phyloP scores from a whole-genome alignment of 345 rosid genomes.

The Corymbia maculata region DNA sequence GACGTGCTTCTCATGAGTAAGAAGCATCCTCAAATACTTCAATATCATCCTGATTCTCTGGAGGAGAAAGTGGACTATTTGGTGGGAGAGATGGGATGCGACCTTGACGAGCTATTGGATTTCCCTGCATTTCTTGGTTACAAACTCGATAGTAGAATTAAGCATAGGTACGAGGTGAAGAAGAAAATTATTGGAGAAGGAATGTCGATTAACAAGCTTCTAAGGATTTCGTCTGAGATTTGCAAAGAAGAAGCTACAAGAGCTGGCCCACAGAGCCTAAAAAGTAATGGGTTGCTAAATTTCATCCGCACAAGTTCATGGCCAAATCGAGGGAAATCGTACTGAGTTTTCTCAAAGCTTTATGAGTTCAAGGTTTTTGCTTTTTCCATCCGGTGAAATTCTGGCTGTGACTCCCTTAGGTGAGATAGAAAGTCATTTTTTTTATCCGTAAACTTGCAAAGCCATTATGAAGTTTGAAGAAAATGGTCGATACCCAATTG shows the following conservation, averaged over 20 bases:
- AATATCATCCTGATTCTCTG: slow-evolving; percentile 42
- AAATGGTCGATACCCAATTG: too few species aligned
- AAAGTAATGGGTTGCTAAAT: not conserved
- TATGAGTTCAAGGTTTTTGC: too few species aligned
- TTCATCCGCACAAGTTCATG: too few species aligned
- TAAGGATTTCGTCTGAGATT: slow-evolving; percentile 53
- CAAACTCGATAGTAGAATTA: slow-evolving; percentile 69
- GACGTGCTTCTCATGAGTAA: slow-evolving; percentile 67
- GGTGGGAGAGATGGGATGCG: slow-evolving; percentile 70
- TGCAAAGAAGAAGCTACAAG: slow-evolving; percentile 8
- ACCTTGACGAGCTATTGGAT: slow-evolving; percentile 52
- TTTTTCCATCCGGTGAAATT: too few species aligned
- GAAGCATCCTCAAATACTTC: slow-evolving; percentile 76
- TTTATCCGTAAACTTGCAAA: too few species aligned
- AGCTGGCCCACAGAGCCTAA: not conserved
- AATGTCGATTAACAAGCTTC: slow-evolving; percentile 65
- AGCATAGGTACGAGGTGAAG: slow-evolving; percentile 59
- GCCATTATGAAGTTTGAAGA: too few species aligned
- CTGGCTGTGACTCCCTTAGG: too few species aligned
- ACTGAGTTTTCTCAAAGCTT: too few species aligned
- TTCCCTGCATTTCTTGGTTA: slow-evolving; percentile 86
- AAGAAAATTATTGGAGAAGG: slow-evolving; percentile 43
- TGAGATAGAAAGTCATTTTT: too few species aligned
- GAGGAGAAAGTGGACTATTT: slow-evolving; percentile 70
- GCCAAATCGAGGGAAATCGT: too few species aligned